Conservation (phyloP, 139 green algal species). For the Tetratostichococcus sp. region DNA sequence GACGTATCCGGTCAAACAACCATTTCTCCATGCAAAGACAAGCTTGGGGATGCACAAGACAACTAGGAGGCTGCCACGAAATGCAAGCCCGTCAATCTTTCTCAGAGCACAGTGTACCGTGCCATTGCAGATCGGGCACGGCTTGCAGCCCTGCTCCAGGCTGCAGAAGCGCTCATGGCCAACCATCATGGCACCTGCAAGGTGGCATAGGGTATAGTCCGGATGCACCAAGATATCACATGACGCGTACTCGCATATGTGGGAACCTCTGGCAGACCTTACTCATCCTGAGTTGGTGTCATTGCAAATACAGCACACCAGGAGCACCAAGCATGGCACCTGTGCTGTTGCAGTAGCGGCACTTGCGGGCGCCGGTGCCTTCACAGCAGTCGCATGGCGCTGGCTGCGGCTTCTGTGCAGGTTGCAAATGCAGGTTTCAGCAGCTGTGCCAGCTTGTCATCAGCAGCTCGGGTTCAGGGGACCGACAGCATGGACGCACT, state of each 20-base stretch:
- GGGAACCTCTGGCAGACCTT: too few species aligned
- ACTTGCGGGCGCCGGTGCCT: constrained; percentile 4
- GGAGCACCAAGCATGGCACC: too few species aligned
- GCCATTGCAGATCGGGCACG: constrained; percentile 26
- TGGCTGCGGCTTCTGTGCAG: constrained; percentile 6
- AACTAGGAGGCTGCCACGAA: background rate
- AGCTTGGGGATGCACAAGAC: background rate
- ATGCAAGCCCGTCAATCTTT: background rate
- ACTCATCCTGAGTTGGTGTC: too few species aligned
- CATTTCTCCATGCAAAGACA: background rate
- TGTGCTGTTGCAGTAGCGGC: constrained; percentile 14
- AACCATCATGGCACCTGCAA: constrained; percentile 21
- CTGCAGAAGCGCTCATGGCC: constrained; percentile 22
- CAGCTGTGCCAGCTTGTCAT: too few species aligned
- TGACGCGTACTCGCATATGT: too few species aligned
- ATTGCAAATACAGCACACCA: too few species aligned
- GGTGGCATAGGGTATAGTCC: too few species aligned
- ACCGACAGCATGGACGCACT: too few species aligned
- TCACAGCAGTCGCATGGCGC: constrained; percentile 18
- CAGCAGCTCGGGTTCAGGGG: too few species aligned
- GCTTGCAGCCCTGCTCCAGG: constrained; percentile 18
- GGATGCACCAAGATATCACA: too few species aligned
- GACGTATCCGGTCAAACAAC: background rate
- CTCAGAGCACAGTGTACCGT: constrained; percentile 3
- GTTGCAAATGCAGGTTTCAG: too few species aligned